A percentile compares a stretch with the other conserved stretches of the same genome.
Evolutionary conservation across 495 filamentous ascomycete species (phyloP).

Genomic region (Hypoxylon cercidicola): DNA sequence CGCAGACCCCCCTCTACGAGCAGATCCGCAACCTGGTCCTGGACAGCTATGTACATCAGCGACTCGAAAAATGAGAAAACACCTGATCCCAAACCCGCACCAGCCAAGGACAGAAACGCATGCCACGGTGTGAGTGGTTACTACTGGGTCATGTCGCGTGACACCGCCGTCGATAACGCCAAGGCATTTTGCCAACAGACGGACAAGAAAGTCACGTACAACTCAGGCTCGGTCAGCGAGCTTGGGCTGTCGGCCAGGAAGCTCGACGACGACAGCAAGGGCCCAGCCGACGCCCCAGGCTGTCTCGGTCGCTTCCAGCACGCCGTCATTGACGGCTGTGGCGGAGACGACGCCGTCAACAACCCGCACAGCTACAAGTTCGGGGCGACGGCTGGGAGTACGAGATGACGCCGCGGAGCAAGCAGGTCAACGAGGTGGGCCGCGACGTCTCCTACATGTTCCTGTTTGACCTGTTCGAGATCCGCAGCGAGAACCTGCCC

Average conservation of each 20-base stretch:
- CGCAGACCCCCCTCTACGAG: too few relatives aligned
- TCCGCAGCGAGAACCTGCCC: conserved; percentile 2
- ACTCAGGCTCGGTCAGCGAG: conserved; percentile 6
- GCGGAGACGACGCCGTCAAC: not conserved
- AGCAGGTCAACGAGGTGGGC: conserved; percentile 6
- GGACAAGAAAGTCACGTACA: conserved; percentile 1
- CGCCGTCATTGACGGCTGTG: conserved; percentile 10
- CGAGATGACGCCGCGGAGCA: conserved; percentile 3
- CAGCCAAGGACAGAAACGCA: too few relatives aligned
- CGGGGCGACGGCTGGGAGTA: conserved; percentile 7
- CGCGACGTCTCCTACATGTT: conserved; percentile 1
- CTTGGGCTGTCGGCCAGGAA: conserved; percentile 2
- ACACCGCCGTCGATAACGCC: conserved; percentile 4
- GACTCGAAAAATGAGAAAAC: too few relatives aligned
- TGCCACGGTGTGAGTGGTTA: conserved; percentile 9
- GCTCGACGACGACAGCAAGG: not conserved
- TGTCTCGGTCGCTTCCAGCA: conserved; percentile 8
- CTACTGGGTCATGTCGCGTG: conserved; percentile 8
- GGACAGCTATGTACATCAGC: too few relatives aligned
- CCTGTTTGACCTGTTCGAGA: not conserved
- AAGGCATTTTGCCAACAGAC: not conserved
- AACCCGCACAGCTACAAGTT: conserved; percentile 13
- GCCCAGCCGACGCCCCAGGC: not conserved
- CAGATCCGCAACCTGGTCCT: too few relatives aligned
- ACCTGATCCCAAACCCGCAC: too few relatives aligned